A percentile compares a stretch with the other conserved stretches of the same genome.
Conservation (phyloP, 2,329 filamentous ascomycete species). For the Septoria petroselini region DNA sequence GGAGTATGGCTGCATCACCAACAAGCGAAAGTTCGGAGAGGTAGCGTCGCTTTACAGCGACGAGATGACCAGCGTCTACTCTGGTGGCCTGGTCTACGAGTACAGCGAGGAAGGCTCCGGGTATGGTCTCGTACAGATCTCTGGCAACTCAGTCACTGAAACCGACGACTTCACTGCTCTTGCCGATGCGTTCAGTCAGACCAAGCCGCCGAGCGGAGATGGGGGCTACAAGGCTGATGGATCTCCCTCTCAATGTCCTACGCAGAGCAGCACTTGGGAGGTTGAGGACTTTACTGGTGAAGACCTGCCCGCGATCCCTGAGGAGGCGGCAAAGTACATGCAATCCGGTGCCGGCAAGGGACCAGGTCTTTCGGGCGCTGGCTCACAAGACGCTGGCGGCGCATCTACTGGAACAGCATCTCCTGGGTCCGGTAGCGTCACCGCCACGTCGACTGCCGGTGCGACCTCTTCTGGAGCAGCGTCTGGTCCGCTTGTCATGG, state of each 20-base stretch:
- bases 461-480: slow-evolving; percentile 40
- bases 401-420: slow-evolving; percentile 49
- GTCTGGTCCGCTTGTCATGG: slow-evolving; percentile 44
- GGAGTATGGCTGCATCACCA: slow-evolving; percentile 87
- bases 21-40: slow-evolving; percentile 78
- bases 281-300: slow-evolving; percentile 48
- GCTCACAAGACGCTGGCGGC: slow-evolving; percentile 56
- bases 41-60: slow-evolving; percentile 72
- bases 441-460: slow-evolving; percentile 38
- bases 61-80: slow-evolving; percentile 87
- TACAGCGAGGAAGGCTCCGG: slow-evolving; percentile 77
- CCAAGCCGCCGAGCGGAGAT: slow-evolving; percentile 53
- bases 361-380: slow-evolving; percentile 54
- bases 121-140: slow-evolving; percentile 74
- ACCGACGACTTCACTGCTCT: slow-evolving; percentile 61
- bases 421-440: slow-evolving; percentile 51
- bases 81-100: slow-evolving; percentile 93
- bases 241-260: slow-evolving; percentile 54
- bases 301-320: slow-evolving; percentile 56
- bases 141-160: slow-evolving; percentile 51
- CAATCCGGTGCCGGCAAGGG: slow-evolving; percentile 57
- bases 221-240: slow-evolving; percentile 59
- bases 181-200: slow-evolving; percentile 50
- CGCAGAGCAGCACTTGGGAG: slow-evolving; percentile 55
- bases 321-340: slow-evolving; percentile 55